phyloP scores from a whole-genome alignment of 768 basidiomycete genomes.

The Antrodiella citrinella region DNA sequence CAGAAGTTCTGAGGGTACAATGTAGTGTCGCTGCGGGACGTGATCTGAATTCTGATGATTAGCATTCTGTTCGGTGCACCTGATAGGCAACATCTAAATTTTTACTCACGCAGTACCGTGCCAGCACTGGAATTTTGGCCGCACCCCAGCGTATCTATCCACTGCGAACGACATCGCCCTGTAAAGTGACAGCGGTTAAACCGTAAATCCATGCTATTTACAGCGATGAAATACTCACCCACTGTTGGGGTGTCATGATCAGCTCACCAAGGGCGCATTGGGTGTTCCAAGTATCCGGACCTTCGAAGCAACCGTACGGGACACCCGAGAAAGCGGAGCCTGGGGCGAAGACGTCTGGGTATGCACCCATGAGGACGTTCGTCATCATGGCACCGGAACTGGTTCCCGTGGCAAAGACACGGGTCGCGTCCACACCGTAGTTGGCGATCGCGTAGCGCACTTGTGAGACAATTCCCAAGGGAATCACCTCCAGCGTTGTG shows the following conservation, averaged over 20 bases:
- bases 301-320: constrained; percentile 46
- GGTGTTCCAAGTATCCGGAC: constrained; percentile 38
- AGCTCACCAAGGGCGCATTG: constrained; percentile 37
- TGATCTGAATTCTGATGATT: not conserved
- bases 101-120: constrained; percentile 36
- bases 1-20: constrained; percentile 42
- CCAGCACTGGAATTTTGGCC: constrained; percentile 46
- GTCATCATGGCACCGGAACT: constrained; percentile 58
- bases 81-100: no score
- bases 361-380: constrained; percentile 43
- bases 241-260: constrained; percentile 38
- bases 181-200: not conserved
- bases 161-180: constrained; percentile 36
- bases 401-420: constrained; percentile 44
- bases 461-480: constrained; percentile 38
- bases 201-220: no score
- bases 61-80: not conserved
- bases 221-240: constrained; percentile 24
- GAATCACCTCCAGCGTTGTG: constrained; percentile 52
- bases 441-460: constrained; percentile 40
- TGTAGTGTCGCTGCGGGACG: constrained; percentile 36
- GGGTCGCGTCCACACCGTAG: constrained; percentile 35
- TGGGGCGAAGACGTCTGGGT: constrained; percentile 46
- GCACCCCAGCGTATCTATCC: constrained; percentile 44
- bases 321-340: constrained; percentile 45